Evolutionary conservation across 176 grass and related monocot genomes (phyloP).

Genomic region (Hsuehochloa calcarea): DNA sequence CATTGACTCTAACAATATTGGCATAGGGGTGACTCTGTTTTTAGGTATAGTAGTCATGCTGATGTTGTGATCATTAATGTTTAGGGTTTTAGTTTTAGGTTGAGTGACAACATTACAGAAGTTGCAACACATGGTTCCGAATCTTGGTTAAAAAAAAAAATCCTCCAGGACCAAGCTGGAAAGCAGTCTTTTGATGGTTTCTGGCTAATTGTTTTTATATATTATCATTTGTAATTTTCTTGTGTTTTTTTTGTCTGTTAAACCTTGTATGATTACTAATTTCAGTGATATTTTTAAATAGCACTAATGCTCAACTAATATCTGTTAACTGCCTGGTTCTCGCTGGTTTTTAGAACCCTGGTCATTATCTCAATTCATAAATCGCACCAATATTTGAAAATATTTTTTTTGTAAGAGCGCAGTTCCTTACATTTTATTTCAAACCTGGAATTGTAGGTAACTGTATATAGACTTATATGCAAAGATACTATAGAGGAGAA

Average conservation of each 20-base stretch:
- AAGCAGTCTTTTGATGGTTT: slow-evolving; percentile 13
- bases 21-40: background rate
- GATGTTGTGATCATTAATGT: slow-evolving; percentile 5
- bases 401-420: background rate
- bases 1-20: background rate
- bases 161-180: background rate
- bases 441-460: slow-evolving; percentile 59
- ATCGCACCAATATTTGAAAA: background rate
- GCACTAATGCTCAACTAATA: background rate
- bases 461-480: slow-evolving; percentile 98
- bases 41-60: background rate
- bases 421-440: slow-evolving; percentile 38
- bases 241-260: background rate
- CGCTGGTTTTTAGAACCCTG: background rate
- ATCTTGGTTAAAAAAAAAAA: background rate
- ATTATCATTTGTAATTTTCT: background rate
- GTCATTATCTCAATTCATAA: background rate
- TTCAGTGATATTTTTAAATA: background rate
- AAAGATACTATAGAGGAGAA: slow-evolving; percentile 99
- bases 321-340: background rate
- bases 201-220: background rate
- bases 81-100: background rate
- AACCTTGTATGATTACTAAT: background rate
- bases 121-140: background rate
- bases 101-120: background rate